Evolutionary conservation across 108 stramenopile species (phyloP).

Genomic region (Cylindrotheca fusiformis): DNA sequence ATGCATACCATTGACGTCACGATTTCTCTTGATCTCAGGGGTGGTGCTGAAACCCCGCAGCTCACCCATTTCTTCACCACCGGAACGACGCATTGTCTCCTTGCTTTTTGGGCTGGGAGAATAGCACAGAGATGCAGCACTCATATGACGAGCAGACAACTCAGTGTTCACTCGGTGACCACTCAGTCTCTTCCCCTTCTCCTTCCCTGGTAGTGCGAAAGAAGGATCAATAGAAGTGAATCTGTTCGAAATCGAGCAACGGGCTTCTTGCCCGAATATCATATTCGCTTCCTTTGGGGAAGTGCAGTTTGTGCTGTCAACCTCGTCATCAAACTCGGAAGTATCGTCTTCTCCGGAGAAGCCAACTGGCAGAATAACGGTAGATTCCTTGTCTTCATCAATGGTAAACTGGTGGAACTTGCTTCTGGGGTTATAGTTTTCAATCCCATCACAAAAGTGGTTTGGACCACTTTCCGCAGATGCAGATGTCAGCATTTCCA

Average conservation of each 20-base stretch:
- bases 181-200: background rate
- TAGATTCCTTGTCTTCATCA: conserved; percentile 40
- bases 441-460: conserved; percentile 11
- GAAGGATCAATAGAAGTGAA: background rate
- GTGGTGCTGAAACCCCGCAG: background rate
- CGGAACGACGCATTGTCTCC: too few species aligned
- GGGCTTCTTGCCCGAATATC: too few species aligned
- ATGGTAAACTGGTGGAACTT: conserved; percentile 39
- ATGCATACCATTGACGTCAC: conserved; percentile 1
- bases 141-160: background rate
- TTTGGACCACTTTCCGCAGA: background rate
- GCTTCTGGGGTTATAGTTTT: conserved; percentile 16
- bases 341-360: conserved; percentile 6
- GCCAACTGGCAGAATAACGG: conserved; percentile 26
- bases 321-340: background rate
- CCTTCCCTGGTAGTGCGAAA: background rate
- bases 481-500: conserved; percentile 21
- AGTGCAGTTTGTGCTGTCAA: too few species aligned
- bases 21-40: background rate
- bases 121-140: conserved; percentile 9
- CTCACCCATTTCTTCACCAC: too few species aligned
- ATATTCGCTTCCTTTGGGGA: too few species aligned
- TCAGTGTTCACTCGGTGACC: background rate
- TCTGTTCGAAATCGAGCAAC: background rate
- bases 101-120: conserved; percentile 10